Evolutionary conservation across 2,329 filamentous ascomycete genomes (phyloP).

Genomic region (Lithohypha guttulata): DNA sequence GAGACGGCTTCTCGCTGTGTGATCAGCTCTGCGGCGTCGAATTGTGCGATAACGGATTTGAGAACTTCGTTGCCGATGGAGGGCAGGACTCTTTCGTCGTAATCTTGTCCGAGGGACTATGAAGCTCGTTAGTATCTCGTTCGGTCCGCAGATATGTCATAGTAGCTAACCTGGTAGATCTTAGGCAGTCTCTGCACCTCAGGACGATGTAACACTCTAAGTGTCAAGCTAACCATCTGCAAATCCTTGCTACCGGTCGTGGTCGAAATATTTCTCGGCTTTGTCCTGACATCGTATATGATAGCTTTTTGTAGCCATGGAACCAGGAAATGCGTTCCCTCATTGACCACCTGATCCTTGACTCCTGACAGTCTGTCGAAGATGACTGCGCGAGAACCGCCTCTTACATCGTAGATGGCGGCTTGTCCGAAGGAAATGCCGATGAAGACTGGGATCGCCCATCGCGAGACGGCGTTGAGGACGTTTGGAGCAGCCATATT

Average conservation of each 20-base stretch:
- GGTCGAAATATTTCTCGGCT: slow-evolving; percentile 92
- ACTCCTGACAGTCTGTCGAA: slow-evolving; percentile 91
- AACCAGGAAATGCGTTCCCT: slow-evolving; percentile 92
- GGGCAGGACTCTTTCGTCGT: slow-evolving; percentile 95
- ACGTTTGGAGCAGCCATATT: slow-evolving; percentile 29
- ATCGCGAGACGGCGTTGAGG: slow-evolving; percentile 53
- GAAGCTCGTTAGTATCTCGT: slow-evolving; percentile 4
- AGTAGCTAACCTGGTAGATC: slow-evolving; percentile 78
- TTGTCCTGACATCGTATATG: slow-evolving; percentile 93
- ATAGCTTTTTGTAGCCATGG: slow-evolving; percentile 94
- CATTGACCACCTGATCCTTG: slow-evolving; percentile 82
- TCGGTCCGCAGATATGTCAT: background rate
- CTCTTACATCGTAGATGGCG: slow-evolving; percentile 93
- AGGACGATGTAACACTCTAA: slow-evolving; percentile 87
- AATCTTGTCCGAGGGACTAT: slow-evolving; percentile 95
- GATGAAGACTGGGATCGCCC: slow-evolving; percentile 62
- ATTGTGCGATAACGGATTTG: slow-evolving; percentile 96
- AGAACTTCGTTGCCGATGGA: slow-evolving; percentile 99
- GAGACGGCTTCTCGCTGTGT: slow-evolving; percentile 96
- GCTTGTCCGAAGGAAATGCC: slow-evolving; percentile 59
- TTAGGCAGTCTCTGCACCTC: slow-evolving; percentile 87
- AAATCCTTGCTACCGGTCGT: slow-evolving; percentile 97
- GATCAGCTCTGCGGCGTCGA: slow-evolving; percentile 97
- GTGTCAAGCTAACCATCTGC: slow-evolving; percentile 98
- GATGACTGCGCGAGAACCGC: slow-evolving; percentile 89